Evolutionary conservation across 441 rosid species (phyloP).

Genomic region (Adansonia rubrostipa): DNA sequence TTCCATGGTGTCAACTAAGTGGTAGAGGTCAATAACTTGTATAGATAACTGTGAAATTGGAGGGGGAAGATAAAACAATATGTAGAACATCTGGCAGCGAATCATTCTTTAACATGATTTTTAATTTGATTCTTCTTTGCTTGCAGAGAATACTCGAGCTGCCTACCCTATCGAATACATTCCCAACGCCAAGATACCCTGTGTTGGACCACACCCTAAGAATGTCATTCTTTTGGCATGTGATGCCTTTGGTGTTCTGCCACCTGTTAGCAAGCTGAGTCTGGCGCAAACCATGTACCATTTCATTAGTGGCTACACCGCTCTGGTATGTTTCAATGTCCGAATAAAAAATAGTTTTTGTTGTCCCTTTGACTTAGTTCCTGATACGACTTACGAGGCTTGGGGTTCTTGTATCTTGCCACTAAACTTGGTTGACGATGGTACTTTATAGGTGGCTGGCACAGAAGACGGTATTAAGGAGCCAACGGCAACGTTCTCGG

Average conservation of each 20-base stretch:
- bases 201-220: conserved; percentile 88
- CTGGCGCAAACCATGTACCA: conserved; percentile 96
- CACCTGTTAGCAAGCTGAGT: conserved; percentile 93
- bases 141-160: conserved; percentile 92
- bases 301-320: conserved; percentile 95
- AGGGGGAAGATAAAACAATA: background rate
- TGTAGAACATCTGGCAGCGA: conserved; percentile 5
- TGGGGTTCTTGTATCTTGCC: background rate
- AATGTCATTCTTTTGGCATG: conserved; percentile 94
- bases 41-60: background rate
- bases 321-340: conserved; percentile 49
- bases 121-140: conserved; percentile 2
- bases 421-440: conserved; percentile 2
- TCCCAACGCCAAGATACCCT: conserved; percentile 90
- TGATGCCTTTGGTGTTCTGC: conserved; percentile 95
- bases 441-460: conserved; percentile 70
- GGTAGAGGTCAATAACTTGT: background rate
- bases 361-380: too few species aligned
- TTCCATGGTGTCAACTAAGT: background rate
- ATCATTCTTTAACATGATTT: conserved; percentile 8
- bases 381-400: too few species aligned
- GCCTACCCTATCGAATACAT: conserved; percentile 92
- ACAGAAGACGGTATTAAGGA: conserved; percentile 96
- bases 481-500: conserved; percentile 90
- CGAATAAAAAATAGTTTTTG: background rate